Conservation (phyloP, 108 stramenopile genomes). For the Chaetoceros tenuissimus region DNA sequence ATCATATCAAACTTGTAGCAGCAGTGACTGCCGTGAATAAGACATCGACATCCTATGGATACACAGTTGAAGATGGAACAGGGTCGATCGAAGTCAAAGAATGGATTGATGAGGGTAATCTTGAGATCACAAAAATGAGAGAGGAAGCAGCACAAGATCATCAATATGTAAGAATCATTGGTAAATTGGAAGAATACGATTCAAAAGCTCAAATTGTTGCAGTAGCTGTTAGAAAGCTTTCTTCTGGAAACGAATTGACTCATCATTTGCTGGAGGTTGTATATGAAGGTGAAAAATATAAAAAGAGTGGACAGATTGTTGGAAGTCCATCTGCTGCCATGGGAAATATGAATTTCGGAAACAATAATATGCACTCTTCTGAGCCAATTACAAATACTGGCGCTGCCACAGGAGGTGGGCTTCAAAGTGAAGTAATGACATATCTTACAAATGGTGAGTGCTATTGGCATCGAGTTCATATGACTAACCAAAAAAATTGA, state of each 20-base stretch:
- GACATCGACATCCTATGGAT: conserved; percentile 45
- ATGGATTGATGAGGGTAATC: conserved; percentile 49
- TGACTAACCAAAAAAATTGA: background rate
- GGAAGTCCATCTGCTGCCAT: conserved; percentile 12
- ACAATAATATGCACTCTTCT: background rate
- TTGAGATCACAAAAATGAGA: conserved; percentile 35
- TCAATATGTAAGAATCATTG: conserved; percentile 63
- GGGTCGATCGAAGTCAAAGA: conserved; percentile 72
- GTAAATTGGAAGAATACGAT: conserved; percentile 66
- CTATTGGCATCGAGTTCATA: background rate
- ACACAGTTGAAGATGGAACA: conserved; percentile 80
- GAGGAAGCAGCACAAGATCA: conserved; percentile 32
- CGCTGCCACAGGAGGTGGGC: background rate
- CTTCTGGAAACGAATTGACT: conserved; percentile 65
- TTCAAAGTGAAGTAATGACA: background rate
- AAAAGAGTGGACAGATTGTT: conserved; percentile 24
- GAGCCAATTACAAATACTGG: background rate
- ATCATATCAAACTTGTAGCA: conserved; percentile 61
- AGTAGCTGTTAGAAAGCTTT: conserved; percentile 46
- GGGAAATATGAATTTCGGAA: conserved; percentile 23
- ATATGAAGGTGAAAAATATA: conserved; percentile 47
- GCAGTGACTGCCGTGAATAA: conserved; percentile 48
- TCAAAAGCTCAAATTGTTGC: conserved; percentile 52
- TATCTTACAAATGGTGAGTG: background rate
- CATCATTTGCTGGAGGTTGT: conserved; percentile 80